Evolutionary conservation across 352 stramenopile species (phyloP).

Genomic region (Phytophthora citrophthora): DNA sequence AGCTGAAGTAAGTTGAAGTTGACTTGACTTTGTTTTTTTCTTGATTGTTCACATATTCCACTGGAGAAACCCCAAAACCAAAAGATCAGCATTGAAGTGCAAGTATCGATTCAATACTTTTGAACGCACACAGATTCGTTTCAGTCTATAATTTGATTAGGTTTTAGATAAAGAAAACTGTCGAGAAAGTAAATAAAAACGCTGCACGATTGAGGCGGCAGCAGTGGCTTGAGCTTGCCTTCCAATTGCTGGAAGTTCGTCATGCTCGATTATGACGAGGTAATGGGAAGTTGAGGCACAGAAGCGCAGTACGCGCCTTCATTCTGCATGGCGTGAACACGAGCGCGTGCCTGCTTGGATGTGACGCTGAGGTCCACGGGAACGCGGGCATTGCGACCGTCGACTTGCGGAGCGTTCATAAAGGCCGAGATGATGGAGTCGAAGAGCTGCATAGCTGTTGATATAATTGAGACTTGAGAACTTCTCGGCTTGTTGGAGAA

Average conservation of each 20-base stretch:
- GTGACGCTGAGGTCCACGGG: slow-evolving; percentile 64
- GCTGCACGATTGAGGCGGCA: not conserved
- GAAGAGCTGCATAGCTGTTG: slow-evolving; percentile 54
- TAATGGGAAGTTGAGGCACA: slow-evolving; percentile 62
- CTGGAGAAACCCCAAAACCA: too few relatives aligned
- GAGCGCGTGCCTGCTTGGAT: slow-evolving; percentile 49
- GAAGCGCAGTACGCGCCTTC: slow-evolving; percentile 62
- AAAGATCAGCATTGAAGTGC: not conserved
- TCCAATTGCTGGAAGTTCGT: slow-evolving; percentile 2
- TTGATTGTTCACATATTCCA: too few relatives aligned
- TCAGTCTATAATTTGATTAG: slow-evolving; percentile 22
- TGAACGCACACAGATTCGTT: not conserved
- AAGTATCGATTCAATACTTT: not conserved
- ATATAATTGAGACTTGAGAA: not conserved
- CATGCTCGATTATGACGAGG: slow-evolving; percentile 6
- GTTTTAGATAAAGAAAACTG: slow-evolving; percentile 22
- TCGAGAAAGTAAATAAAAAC: slow-evolving; percentile 18
- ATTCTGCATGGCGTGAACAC: slow-evolving; percentile 58
- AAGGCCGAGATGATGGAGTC: slow-evolving; percentile 69
- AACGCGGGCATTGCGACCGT: slow-evolving; percentile 68
- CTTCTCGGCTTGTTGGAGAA: slow-evolving; percentile 13
- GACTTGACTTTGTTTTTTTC: too few relatives aligned
- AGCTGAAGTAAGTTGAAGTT: slow-evolving; percentile 4
- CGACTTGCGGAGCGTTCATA: slow-evolving; percentile 82
- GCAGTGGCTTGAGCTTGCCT: not conserved